Conservation (phyloP, 192 early-diverging fungal genomes). For the Linnemannia exigua region DNA sequence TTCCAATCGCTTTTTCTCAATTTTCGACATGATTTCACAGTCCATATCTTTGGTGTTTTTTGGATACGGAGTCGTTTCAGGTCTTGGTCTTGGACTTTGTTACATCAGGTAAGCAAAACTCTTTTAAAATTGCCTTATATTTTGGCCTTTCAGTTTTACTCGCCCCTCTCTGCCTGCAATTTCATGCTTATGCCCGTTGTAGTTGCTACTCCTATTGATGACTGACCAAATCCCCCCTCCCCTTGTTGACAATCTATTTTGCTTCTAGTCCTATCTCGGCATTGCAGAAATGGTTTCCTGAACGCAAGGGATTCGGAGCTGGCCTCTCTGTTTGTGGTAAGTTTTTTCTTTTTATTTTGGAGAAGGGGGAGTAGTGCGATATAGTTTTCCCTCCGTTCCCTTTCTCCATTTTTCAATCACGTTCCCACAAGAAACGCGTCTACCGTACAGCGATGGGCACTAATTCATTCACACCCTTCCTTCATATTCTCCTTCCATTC, state of each 20-base stretch:
- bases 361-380: too few relatives aligned
- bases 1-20: neutral
- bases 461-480: neutral
- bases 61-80: slow-evolving; percentile 51
- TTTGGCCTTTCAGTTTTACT: too few relatives aligned
- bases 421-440: neutral
- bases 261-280: slow-evolving; percentile 63
- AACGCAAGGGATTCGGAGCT: slow-evolving; percentile 65
- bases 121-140: too few relatives aligned
- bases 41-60: neutral
- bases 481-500: neutral
- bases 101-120: slow-evolving; percentile 59
- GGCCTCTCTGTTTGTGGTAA: slow-evolving; percentile 76
- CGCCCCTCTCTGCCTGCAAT: too few relatives aligned
- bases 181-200: neutral
- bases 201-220: neutral
- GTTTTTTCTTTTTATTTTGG: too few relatives aligned
- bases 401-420: neutral
- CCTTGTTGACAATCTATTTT: neutral
- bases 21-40: too few relatives aligned
- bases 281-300: slow-evolving; percentile 72
- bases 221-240: neutral
- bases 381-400: neutral
- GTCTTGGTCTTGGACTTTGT: slow-evolving; percentile 68
- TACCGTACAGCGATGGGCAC: too few relatives aligned